These are phyloP conservation scores for Lecanicillium sp. DNA, from an alignment of 2,329 filamentous ascomycete species.

Conservation along the genomic window DNA sequence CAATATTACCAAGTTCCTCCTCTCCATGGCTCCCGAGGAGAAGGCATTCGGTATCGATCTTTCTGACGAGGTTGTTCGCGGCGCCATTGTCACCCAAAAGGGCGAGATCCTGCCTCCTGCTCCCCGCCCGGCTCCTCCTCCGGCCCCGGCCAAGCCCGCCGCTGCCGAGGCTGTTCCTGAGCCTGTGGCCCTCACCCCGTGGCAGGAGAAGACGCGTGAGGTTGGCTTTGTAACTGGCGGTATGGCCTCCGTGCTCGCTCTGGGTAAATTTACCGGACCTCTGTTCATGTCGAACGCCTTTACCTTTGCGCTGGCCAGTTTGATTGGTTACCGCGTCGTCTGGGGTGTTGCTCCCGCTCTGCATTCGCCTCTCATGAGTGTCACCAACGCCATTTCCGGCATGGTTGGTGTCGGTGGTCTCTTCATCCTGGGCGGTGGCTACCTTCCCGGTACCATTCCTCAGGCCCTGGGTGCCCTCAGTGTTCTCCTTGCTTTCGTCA, in stretches of 20 bases:
- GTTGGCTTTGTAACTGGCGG: constrained; percentile 69
- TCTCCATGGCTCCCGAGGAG: constrained; percentile 73
- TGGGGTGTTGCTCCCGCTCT: constrained; percentile 82
- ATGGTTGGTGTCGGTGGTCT: constrained; percentile 87
- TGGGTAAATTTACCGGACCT: constrained; percentile 76
- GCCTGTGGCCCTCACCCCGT: constrained; percentile 66
- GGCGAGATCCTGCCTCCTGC: constrained; percentile 71
- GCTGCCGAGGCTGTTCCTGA: constrained; percentile 42
- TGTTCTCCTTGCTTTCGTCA: constrained; percentile 80
- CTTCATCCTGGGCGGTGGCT: constrained; percentile 82
- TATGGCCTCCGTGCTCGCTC: constrained; percentile 67
- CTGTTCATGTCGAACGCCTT: constrained; percentile 86
- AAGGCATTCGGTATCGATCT: constrained; percentile 77
- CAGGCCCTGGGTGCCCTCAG: constrained; percentile 73
- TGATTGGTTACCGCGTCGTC: constrained; percentile 83
- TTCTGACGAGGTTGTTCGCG: constrained; percentile 77
- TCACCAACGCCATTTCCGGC: constrained; percentile 87
- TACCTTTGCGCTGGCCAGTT: constrained; percentile 73
- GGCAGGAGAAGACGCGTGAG: constrained; percentile 72
- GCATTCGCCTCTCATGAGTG: constrained; percentile 86
- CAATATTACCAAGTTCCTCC: constrained; percentile 83
- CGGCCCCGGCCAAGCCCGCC: constrained; percentile 40
- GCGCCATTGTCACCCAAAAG: constrained; percentile 74
- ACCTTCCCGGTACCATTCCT: constrained; percentile 69
- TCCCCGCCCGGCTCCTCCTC: constrained; percentile 58